Evolutionary conservation across 768 basidiomycete species (phyloP), one percentile per base, ranked within the genome.

Genomic region (Leccinum ochraceum): DNA sequence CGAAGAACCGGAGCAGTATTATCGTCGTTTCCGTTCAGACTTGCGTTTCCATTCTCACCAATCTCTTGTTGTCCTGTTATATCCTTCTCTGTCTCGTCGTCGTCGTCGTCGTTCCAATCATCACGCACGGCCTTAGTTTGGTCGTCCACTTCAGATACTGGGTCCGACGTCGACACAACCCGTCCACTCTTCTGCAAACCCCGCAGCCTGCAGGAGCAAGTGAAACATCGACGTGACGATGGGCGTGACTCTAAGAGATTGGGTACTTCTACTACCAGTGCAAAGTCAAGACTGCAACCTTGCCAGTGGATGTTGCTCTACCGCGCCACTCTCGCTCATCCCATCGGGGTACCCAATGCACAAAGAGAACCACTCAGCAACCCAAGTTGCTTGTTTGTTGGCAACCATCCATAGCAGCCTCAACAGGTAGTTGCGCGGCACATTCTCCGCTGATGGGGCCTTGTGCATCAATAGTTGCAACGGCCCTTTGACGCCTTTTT

Each of bases 351-450:
- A 36, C 36, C 13, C 36, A 14, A 14, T 1, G 36, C 0, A 13
- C 34, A 13, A 36, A 30, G 2, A 30, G 32, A 10, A 32, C 32
- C 32, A 32, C 32, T 32, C 32, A 32, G 10, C 9, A 32, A 32
- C 32, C 3, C 32, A 32, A 14, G 36, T 36, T 16, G 4, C 22
- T 9, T 48, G 37, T 36, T 14, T 36, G 5, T 94, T 95, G 42
- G 86, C 78, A 9, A 91, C 73, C 67, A 91, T 78, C 22, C 90
- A 86, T 1, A 93, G 75, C 0, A 83, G 66, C 0, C 86, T 91
- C 26, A 94, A 80, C 34, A 84, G 66, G 63, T 83, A 87, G 74
- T 83, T 88, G 57, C 86, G 81, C 30, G 66, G 70, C 7, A 66
- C 44, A 64, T 71, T 68, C 17, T 66, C 64, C 22, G 32, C 32